Base-by-base conservation (phyloP, 2,329 filamentous ascomycete genomes). In the Clarireedia sp. region DNA sequence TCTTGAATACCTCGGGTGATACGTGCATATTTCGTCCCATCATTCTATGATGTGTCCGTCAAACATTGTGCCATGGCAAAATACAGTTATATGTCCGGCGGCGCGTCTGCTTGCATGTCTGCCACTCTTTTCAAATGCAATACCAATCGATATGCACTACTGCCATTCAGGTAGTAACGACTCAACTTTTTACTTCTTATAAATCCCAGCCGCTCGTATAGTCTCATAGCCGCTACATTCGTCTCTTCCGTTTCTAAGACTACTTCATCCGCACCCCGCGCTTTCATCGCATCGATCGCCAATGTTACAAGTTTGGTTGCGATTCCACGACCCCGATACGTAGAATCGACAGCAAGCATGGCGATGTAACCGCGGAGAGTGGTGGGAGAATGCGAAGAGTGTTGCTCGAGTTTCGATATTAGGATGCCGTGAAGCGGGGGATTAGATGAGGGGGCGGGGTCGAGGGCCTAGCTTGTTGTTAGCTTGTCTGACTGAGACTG, bases 211-310 rank as follows among this genome's bases (percentile, higher is more conserved):
- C 90, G 79, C 71, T 99, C 92, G 71, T 99, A 99, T 9, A 99
- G 75, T 61, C 90, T 87, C 75, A 97, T 89, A 19, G 91, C 94
- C 0, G 90, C 85, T 1, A 83, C 81, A 68, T 99, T 99, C 16
- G 87, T 89, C 71, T 95, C 90, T 73, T 99, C 94, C 0, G 94
- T 99, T 74, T 99, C 94, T 26, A 99, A 81, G 2, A 95, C 92
- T 58, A 99, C 85, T 74, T 99, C 94, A 68, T 97, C 92, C 23
- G 94, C 94, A 64, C 88, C 80, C 51, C 86, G 79, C 56, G 82
- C 80, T 10, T 83, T 82, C 94, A 99, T 99, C 60, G 87, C 86
- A 63, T 96, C 90, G 60, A 99, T 91, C 19, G 91, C 90, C 76
- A 83, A 85, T 60, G 86, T 82, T n/a, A 99, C 94, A 9, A 99